phyloP scores from a whole-genome alignment of 345 rosid genomes.

The Geranium rotundifolium region DNA sequence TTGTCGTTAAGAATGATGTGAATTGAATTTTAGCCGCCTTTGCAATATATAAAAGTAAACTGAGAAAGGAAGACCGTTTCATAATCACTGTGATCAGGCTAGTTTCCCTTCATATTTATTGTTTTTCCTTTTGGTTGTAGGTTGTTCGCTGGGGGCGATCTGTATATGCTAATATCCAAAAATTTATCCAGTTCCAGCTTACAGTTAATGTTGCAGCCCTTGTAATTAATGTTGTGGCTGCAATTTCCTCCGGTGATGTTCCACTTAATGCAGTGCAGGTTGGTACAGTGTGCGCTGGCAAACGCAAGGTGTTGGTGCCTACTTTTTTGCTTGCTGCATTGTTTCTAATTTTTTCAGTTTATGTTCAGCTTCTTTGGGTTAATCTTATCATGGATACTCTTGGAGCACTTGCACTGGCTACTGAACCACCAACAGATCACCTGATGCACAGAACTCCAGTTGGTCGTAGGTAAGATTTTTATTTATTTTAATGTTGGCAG shows the following conservation, averaged over 20 bases:
- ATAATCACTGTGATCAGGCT: too few species aligned
- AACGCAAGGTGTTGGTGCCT: not conserved
- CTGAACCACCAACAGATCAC: slow-evolving; percentile 96
- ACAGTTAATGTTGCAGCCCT: slow-evolving; percentile 97
- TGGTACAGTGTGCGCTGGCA: not conserved
- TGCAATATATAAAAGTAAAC: too few species aligned
- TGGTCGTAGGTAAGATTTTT: slow-evolving; percentile 62
- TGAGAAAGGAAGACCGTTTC: too few species aligned
- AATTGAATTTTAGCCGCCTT: too few species aligned
- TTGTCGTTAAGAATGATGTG: not conserved
- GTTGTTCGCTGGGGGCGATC: slow-evolving; percentile 99
- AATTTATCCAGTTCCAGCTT: slow-evolving; percentile 95
- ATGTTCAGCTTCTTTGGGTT: slow-evolving; percentile 84
- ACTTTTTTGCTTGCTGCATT: not conserved
- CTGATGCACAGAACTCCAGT: slow-evolving; percentile 82
- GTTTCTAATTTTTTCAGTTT: not conserved
- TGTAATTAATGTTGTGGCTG: slow-evolving; percentile 85
- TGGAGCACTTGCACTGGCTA: slow-evolving; percentile 95
- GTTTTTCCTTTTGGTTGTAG: slow-evolving; percentile 25
- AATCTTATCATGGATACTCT: slow-evolving; percentile 99
- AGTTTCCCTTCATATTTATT: too few species aligned
- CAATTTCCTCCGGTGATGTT: slow-evolving; percentile 86
- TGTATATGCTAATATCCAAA: slow-evolving; percentile 96
- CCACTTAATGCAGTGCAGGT: slow-evolving; percentile 98
- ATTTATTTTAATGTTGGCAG: too few species aligned